phyloP scores from a whole-genome alignment of 768 basidiomycete species.

The Pulveroboletus sp. region DNA sequence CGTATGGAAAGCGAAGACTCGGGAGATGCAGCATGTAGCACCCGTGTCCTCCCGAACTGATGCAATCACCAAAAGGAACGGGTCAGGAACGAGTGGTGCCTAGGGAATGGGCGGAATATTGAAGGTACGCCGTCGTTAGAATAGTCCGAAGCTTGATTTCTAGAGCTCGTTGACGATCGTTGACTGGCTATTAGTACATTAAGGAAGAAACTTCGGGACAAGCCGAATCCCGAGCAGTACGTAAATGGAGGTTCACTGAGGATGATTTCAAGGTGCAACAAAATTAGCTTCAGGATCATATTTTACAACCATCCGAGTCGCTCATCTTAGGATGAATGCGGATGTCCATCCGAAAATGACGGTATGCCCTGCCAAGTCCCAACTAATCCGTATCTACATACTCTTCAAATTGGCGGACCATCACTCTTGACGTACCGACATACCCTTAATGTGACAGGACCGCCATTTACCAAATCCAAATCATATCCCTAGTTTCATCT shows the following conservation, averaged over 20 bases:
- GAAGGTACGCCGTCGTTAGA: not conserved
- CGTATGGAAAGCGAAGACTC: constrained; percentile 6
- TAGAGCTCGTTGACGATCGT: not conserved
- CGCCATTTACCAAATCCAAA: not conserved
- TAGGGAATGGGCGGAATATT: not conserved
- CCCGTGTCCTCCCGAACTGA: constrained; percentile 16
- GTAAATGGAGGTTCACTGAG: not conserved
- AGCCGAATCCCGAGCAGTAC: constrained; percentile 15
- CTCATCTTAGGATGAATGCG: constrained; percentile 4
- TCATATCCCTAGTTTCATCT: constrained; percentile 7
- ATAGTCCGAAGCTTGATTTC: not conserved
- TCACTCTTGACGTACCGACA: not conserved
- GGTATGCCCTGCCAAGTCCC: not conserved
- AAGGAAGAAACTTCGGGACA: not conserved
- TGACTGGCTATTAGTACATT: not conserved
- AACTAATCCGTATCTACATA: not conserved
- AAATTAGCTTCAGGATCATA: constrained; percentile 13
- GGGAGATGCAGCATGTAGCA: constrained; percentile 5
- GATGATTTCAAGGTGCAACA: constrained; percentile 1
- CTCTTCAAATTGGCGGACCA: not conserved
- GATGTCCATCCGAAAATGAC: constrained; percentile 4
- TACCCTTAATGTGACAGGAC: not conserved
- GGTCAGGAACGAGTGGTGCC: constrained; percentile 1
- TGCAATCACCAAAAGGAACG: not conserved
- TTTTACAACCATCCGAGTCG: not conserved